Evolutionary conservation across 1,284 basidiomycete species (phyloP).

Genomic region (Ceratobasidium sp.): DNA sequence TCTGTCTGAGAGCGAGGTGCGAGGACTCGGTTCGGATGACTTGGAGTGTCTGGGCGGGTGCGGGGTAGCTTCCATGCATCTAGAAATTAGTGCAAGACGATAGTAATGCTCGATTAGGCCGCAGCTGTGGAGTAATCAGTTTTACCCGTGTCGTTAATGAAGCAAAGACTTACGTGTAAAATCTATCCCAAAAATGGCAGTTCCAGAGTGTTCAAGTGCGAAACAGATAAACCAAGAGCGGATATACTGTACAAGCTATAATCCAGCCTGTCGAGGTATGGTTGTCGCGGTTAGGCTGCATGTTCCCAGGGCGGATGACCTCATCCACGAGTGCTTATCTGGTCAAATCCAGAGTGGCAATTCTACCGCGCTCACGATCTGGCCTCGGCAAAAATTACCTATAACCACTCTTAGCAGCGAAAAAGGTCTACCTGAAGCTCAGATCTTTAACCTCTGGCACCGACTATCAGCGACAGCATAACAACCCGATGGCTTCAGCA

Average conservation of each 20-base stretch:
- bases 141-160: not conserved
- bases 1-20: constrained; percentile 24
- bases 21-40: constrained; percentile 31
- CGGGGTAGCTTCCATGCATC: constrained; percentile 25
- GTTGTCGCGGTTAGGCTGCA: not conserved
- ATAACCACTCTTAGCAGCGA: too few species aligned
- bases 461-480: not conserved
- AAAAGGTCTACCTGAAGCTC: too few species aligned
- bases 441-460: too few species aligned
- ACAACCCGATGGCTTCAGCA: not conserved
- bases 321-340: constrained; percentile 12
- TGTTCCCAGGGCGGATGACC: constrained; percentile 3
- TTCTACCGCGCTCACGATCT: too few species aligned
- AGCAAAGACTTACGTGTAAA: not conserved
- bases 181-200: not conserved
- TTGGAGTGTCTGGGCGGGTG: constrained; percentile 1
- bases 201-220: not conserved
- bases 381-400: too few species aligned
- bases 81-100: not conserved
- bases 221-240: not conserved
- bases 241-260: constrained; percentile 2
- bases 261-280: not conserved
- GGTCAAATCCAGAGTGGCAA: too few species aligned
- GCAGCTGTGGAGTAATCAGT: not conserved
- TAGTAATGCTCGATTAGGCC: not conserved